Percentiles rank a stretch among this genome's conserved stretches.
Evolutionary conservation across 148 eudicot species (phyloP).

Genomic region (Spergularia bocconei): DNA sequence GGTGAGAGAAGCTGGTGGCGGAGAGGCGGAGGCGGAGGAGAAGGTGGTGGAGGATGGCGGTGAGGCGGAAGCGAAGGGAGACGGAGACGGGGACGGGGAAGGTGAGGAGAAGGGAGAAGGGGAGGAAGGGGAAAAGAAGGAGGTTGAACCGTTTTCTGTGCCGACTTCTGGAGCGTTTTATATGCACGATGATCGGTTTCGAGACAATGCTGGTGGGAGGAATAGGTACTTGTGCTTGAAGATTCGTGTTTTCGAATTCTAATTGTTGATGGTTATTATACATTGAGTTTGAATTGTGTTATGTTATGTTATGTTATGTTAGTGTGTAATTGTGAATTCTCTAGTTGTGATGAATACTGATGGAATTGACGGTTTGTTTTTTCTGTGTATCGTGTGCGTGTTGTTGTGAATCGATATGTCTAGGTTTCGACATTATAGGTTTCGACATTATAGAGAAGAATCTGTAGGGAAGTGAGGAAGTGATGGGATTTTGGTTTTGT

Average conservation of each 20-base stretch:
- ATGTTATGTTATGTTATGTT: background rate
- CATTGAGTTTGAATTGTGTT: background rate
- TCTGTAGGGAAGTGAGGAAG: background rate
- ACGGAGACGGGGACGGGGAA: conserved; percentile 18
- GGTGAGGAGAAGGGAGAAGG: conserved; percentile 26
- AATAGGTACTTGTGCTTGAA: conserved; percentile 51
- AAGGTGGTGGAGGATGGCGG: conserved; percentile 11
- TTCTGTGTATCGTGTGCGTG: background rate
- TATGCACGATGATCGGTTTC: conserved; percentile 96
- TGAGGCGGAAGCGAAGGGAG: conserved; percentile 16
- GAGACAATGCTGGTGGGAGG: conserved; percentile 63
- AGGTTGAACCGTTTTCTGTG: conserved; percentile 84
- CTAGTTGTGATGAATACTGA: background rate
- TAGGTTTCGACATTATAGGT: too few relatives aligned
- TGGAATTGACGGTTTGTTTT: background rate
- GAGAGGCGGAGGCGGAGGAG: conserved; percentile 13
- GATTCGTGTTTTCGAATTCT: background rate
- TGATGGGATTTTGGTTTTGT: background rate
- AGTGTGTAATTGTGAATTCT: background rate
- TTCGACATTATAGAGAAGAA: too few relatives aligned
- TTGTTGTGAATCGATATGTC: background rate
- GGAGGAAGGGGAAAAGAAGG: conserved; percentile 59
- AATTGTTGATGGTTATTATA: background rate
- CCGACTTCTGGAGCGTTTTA: conserved; percentile 96
- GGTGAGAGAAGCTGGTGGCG: conserved; percentile 25